Conservation (phyloP, 306 rosid genomes). For the Citrullus colocynthis region DNA sequence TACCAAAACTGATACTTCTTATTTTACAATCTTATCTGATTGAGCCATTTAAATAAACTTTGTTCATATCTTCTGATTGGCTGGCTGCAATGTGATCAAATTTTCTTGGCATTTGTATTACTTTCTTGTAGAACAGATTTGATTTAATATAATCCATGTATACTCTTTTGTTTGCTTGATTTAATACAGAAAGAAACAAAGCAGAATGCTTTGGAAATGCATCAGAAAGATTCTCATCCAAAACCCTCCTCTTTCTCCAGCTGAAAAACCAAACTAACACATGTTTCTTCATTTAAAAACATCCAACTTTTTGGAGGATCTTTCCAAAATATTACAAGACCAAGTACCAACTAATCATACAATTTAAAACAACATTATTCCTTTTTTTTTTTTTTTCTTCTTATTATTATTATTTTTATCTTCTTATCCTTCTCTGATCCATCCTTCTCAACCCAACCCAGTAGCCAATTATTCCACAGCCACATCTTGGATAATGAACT, state of each 20-base stretch:
- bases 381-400: background rate
- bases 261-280: slow-evolving; percentile 3
- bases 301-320: background rate
- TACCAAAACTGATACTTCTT: background rate
- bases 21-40: background rate
- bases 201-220: background rate
- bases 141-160: background rate
- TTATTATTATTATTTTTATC: background rate
- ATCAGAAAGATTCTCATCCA: background rate
- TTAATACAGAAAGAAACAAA: background rate
- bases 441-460: background rate
- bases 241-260: background rate
- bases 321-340: background rate
- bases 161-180: background rate
- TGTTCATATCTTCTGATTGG: background rate
- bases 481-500: background rate
- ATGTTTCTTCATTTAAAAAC: background rate
- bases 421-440: background rate
- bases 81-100: slow-evolving; percentile 2
- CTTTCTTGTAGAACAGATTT: background rate
- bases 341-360: background rate
- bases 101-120: background rate
- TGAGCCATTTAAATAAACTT: background rate
- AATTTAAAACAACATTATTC: background rate
- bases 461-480: background rate